phyloP scores from a whole-genome alignment of 1,139 yeast genomes.

The Scheffersomyces parashehatae region DNA sequence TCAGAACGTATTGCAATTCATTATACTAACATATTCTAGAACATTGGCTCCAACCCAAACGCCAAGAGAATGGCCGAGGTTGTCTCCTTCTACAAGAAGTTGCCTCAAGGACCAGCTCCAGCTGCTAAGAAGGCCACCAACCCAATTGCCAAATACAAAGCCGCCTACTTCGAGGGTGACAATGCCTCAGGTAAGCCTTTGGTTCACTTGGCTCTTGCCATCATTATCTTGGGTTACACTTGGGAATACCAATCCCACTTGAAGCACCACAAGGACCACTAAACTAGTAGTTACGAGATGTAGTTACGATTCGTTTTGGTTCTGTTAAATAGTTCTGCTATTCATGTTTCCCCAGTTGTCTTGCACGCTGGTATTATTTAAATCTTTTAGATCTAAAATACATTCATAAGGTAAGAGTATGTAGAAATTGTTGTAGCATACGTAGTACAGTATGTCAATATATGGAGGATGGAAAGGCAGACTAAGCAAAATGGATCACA shows the following conservation, averaged over 20 bases:
- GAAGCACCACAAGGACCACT: constrained; percentile 48
- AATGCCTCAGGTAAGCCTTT: constrained; percentile 82
- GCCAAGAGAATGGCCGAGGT: constrained; percentile 97
- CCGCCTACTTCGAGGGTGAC: constrained; percentile 76
- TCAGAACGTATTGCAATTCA: constrained; percentile 1
- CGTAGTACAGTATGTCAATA: no score
- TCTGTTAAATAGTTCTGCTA: no score
- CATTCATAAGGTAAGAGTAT: no score
- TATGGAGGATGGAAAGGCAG: no score
- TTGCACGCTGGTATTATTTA: no score
- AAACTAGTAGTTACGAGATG: constrained; percentile 4
- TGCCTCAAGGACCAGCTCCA: constrained; percentile 90
- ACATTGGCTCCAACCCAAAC: constrained; percentile 92
- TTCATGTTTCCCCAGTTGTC: no score
- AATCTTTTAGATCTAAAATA: no score
- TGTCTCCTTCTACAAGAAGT: constrained; percentile 91
- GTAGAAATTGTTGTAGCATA: no score
- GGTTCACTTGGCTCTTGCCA: constrained; percentile 71
- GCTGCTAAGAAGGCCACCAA: constrained; percentile 69
- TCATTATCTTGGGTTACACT: constrained; percentile 81
- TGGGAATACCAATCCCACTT: constrained; percentile 91
- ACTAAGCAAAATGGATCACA: no score
- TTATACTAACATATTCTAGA: constrained; percentile 53
- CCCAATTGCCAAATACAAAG: constrained; percentile 74
- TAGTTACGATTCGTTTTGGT: not conserved